These are phyloP conservation scores for Eucalyptus dawsonii DNA, from an alignment of 345 rosid genomes.

Conservation along the genomic window DNA sequence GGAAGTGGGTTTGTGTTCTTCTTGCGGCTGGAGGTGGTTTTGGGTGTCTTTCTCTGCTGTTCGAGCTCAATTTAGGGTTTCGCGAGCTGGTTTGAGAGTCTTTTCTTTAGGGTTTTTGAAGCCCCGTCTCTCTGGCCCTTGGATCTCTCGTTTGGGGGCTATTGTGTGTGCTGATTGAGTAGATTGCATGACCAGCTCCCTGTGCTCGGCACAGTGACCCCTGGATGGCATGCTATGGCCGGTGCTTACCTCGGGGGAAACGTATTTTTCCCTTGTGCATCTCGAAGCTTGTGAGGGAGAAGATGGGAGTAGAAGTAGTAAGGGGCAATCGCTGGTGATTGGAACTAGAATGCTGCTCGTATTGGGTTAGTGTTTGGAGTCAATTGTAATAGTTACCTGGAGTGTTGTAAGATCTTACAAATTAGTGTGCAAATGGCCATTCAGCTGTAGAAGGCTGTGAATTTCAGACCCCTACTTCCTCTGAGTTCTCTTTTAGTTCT, in stretches of 20 bases:
- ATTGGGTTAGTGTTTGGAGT: background rate
- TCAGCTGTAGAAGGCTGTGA: background rate
- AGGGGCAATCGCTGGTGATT: background rate
- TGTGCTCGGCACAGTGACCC: background rate
- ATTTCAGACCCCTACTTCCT: background rate
- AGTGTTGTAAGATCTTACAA: background rate
- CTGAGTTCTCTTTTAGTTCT: background rate
- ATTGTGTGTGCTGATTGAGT: background rate
- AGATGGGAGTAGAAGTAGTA: background rate
- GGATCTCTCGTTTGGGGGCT: background rate
- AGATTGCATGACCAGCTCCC: background rate
- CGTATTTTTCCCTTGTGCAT: background rate
- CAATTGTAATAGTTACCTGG: background rate
- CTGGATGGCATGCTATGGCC: background rate
- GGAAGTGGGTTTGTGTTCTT: background rate
- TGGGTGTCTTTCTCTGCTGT: background rate
- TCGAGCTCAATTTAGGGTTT: background rate
- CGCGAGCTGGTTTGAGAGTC: background rate
- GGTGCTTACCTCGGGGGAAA: background rate
- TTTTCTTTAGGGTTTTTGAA: conserved; percentile 1
- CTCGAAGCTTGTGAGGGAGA: background rate
- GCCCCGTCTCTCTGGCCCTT: background rate
- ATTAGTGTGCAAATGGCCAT: background rate
- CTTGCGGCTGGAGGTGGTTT: background rate
- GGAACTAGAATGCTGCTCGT: background rate